Evolutionary conservation across 805 yeast species (phyloP).

Genomic region (Ogataea populi-albae): DNA sequence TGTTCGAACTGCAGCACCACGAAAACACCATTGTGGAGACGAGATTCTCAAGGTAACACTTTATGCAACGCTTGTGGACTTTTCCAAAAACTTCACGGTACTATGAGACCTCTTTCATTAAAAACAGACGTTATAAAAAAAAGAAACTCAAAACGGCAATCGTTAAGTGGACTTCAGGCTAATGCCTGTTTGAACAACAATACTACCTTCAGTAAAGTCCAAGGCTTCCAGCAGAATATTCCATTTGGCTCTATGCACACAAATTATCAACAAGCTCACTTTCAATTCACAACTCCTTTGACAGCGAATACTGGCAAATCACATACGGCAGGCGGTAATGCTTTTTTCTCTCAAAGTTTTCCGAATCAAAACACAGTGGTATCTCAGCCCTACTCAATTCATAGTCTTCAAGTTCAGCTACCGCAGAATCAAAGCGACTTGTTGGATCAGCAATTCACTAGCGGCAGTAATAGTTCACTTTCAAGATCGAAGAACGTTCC

Average conservation of each 20-base stretch:
- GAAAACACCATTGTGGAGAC: conserved; percentile 62
- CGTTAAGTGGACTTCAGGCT: conserved; percentile 13
- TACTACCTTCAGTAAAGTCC: neutral
- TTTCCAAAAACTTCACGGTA: conserved; percentile 58
- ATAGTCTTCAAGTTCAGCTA: conserved; percentile 5
- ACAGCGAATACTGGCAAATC: conserved; percentile 1
- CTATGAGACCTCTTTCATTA: conserved; percentile 56
- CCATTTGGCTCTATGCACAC: neutral
- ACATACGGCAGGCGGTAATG: conserved; percentile 6
- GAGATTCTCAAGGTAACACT: conserved; percentile 57
- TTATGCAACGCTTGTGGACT: conserved; percentile 65
- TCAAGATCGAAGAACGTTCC: conserved; percentile 32
- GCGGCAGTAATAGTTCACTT: conserved; percentile 1
- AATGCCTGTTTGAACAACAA: conserved; percentile 5
- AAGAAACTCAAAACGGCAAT: conserved; percentile 45
- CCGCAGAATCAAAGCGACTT: conserved; percentile 5
- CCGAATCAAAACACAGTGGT: conserved; percentile 11
- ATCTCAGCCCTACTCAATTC: conserved; percentile 7
- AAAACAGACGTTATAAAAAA: conserved; percentile 59
- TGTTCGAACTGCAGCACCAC: conserved; percentile 58
- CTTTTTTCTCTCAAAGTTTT: conserved; percentile 16
- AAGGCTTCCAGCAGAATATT: neutral
- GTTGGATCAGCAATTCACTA: conserved; percentile 5
- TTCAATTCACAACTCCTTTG: conserved; percentile 2
- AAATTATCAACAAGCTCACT: conserved; percentile 12